These are phyloP conservation scores for Lichtheimia ramosa DNA, from an alignment of 371 early-diverging fungal genomes.

Conservation along the genomic window DNA sequence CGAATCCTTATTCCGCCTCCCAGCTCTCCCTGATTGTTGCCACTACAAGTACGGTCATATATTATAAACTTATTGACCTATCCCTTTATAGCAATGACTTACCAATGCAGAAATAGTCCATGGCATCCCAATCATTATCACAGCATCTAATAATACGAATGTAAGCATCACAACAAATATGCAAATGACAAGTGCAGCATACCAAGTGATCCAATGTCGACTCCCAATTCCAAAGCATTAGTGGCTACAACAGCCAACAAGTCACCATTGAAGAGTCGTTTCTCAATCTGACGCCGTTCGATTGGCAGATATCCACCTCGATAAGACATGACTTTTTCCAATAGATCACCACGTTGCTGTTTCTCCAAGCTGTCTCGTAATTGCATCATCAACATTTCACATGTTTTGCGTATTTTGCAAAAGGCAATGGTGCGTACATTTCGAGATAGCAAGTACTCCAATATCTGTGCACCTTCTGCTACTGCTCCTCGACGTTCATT, in stretches of 20 bases:
- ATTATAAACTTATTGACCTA: background rate
- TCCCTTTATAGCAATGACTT: conserved; percentile 1
- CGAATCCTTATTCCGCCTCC: conserved; percentile 62
- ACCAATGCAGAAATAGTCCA: conserved; percentile 51
- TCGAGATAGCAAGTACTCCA: conserved; percentile 35
- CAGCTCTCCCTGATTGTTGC: conserved; percentile 74
- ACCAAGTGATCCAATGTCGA: conserved; percentile 67
- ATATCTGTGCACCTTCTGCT: conserved; percentile 31
- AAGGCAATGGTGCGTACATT: conserved; percentile 51
- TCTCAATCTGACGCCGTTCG: conserved; percentile 61
- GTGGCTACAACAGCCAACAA: conserved; percentile 62
- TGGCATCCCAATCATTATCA: conserved; percentile 61
- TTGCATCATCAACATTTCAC: conserved; percentile 48
- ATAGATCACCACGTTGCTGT: conserved; percentile 20
- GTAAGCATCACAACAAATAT: background rate
- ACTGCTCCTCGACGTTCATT: conserved; percentile 23
- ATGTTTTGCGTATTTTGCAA: conserved; percentile 53
- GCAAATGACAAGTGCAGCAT: background rate
- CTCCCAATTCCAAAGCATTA: conserved; percentile 71
- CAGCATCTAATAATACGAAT: conserved; percentile 43
- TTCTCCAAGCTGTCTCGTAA: conserved; percentile 34
- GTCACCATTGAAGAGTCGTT: conserved; percentile 51
- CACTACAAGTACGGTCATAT: conserved; percentile 23
- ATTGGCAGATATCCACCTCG: conserved; percentile 64
- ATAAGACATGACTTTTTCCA: conserved; percentile 51